These are phyloP conservation scores for Fusarium beomiforme DNA, from an alignment of 2,329 filamentous ascomycete genomes.

Conservation along the genomic window DNA sequence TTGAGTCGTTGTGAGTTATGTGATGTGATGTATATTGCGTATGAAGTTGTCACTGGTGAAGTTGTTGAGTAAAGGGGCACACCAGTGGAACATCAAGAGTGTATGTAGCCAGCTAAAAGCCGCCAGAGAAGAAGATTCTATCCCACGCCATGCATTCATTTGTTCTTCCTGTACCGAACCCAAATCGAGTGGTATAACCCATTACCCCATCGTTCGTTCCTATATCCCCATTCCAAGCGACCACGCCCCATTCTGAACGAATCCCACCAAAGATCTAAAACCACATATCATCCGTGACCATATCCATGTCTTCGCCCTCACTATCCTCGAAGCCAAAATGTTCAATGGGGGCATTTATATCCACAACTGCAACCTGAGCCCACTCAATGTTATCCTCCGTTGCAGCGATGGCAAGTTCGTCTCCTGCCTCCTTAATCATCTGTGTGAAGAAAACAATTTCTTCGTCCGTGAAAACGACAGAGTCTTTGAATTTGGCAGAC, in stretches of 20 bases:
- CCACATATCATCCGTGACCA: not conserved
- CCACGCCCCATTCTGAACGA: not conserved
- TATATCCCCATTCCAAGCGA: not conserved
- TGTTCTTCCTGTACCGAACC: not conserved
- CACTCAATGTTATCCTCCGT: not conserved
- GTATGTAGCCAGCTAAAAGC: not conserved
- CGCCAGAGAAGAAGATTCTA: not conserved
- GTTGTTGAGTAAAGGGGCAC: slow-evolving; percentile 8
- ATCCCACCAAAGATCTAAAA: not conserved
- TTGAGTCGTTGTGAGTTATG: rapidly evolving
- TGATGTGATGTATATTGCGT: not conserved
- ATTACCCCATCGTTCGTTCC: not conserved
- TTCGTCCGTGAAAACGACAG: not conserved
- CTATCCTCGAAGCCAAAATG: not conserved
- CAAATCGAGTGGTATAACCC: not conserved
- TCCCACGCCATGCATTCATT: not conserved
- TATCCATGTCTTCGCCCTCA: not conserved
- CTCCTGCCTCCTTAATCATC: not conserved
- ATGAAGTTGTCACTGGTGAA: no score
- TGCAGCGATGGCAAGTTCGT: not conserved
- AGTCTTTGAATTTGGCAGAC: not conserved
- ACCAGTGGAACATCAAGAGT: not conserved
- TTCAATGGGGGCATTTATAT: not conserved
- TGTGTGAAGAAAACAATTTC: not conserved
- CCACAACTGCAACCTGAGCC: not conserved